Evolutionary conservation across 2,329 filamentous ascomycete species (phyloP), one percentile per base, ranked within the genome.

Genomic region (Phoma sp.): DNA sequence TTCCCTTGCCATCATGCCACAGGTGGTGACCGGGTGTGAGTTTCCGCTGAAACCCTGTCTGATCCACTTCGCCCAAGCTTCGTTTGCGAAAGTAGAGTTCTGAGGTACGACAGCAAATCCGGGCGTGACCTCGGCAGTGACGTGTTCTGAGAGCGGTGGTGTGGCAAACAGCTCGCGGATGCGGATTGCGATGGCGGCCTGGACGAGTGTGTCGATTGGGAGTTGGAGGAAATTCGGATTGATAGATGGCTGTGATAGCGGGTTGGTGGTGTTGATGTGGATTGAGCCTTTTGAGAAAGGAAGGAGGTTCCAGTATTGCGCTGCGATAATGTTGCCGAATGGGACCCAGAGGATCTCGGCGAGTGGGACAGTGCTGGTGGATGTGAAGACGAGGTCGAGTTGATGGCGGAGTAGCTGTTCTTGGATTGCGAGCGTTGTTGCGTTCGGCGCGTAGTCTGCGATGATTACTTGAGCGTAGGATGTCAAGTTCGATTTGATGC

Each of bases 341-440:
- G 74, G 72, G 0, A 71, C 66, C 61, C 78, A 77, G 38, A 84
- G 64, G 1, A 81, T 70, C 61, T 84, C 83, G 0, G 74, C 77
- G 2, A 83, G 67, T 0, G 82, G 79, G 0, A 81, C 73, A 11
- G 58, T 59, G 49, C 75, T 67, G 15, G 72, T 66, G 5, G 42
- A 7, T 10, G 42, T 23, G 65, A 83, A 83, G 14, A 84, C 74
- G 9, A 84, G 68, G 42, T 80, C 74, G 54, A 82, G 73, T 64
- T 84, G 80, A 3, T 79, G 66, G 7, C 66, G 65, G 17, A 83
- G 71, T 1, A 82, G 64, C 12, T 65, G 62, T 52, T 80, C 72
- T 25, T 82, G 54, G 12, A 73, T 68, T 12, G 68, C 50, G 4
- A 67, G 58, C 9, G 64, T 64, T 3, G 62, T 68, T 2, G 59